Base-by-base conservation (phyloP, 768 basidiomycete species). In the Cystofilobasidium ferigula region DNA sequence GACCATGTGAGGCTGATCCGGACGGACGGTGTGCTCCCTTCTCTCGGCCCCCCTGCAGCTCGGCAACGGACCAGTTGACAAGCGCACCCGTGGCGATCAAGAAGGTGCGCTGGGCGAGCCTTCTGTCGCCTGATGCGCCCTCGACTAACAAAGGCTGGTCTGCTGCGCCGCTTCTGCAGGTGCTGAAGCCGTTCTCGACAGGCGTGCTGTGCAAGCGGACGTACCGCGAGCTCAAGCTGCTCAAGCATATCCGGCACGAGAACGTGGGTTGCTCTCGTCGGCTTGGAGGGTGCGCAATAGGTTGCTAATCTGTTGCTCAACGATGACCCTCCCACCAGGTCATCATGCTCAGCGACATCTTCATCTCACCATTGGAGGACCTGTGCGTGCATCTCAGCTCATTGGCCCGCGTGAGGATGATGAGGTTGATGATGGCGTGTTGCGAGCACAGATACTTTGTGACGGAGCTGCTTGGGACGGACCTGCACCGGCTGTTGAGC, bases 261-360 rank as follows among this genome's bases (percentile, higher is more conserved):
- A 54, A 54, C 30, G 51, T 54, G 14, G 13, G 51, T 32, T n/a
- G 28, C 18, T 18, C 48, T 2, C 24, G 22, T 48, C 24, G 22
- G 4, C 47, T 14, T 48, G 5, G 47, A 10, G n/a, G n/a, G n/a
- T n/a, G n/a, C n/a, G n/a, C n/a, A n/a, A n/a, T n/a, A n/a, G n/a
- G n/a, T n/a, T n/a, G n/a, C n/a, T n/a, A n/a, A n/a, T n/a, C n/a
- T n/a, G n/a, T n/a, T n/a, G n/a, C n/a, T n/a, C n/a, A n/a, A n/a
- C n/a, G n/a, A n/a, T n/a, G n/a, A n/a, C n/a, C n/a, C n/a, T n/a
- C 3, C 14, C 10, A 2, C 5, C 16, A 54, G 51, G 51, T 54
- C 51, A 54, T 54, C 51, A 54, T 54, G 51, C 51, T 54, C 30
- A 54, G 51, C 30, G 51, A 54, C 51, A 54, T 54, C 30, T 54